A percentile compares a stretch with the other conserved stretches of the same genome.
These are phyloP conservation scores for Brassica rapa DNA, from an alignment of 345 rosid species.

Conservation along the genomic window DNA sequence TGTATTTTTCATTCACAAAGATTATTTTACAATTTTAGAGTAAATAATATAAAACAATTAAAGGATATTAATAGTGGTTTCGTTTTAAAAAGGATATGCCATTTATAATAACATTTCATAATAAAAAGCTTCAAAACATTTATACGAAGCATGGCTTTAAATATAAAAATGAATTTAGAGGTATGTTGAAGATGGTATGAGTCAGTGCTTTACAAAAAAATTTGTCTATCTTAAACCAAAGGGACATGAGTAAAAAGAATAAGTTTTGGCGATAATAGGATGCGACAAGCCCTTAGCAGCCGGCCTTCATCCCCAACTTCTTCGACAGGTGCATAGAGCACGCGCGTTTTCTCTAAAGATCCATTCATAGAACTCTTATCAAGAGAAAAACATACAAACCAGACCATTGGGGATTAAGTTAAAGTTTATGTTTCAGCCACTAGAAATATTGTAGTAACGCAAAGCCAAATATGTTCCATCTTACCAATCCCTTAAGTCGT, in stretches of 20 bases:
- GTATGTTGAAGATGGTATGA: too few relatives aligned
- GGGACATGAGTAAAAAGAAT: too few relatives aligned
- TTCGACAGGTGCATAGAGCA: conserved; percentile 71
- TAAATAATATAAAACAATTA: too few relatives aligned
- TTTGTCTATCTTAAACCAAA: too few relatives aligned
- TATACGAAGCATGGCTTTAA: too few relatives aligned
- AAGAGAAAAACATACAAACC: background rate
- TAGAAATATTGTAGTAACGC: conserved; percentile 5
- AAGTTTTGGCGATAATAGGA: conserved; percentile 39
- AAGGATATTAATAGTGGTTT: background rate
- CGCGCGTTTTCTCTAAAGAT: conserved; percentile 65
- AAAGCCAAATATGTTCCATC: conserved; percentile 21
- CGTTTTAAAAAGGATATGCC: background rate
- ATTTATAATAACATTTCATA: background rate
- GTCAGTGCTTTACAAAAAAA: too few relatives aligned
- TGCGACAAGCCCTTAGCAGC: conserved; percentile 74
- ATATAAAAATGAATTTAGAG: too few relatives aligned
- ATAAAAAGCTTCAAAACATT: too few relatives aligned
- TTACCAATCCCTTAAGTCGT: conserved; percentile 82
- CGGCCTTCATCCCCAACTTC: conserved; percentile 69
- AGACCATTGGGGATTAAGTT: background rate
- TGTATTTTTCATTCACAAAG: background rate
- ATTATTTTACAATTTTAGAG: background rate
- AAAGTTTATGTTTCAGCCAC: conserved; percentile 2
- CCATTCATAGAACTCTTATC: conserved; percentile 73